Percentiles rank a stretch among this genome's conserved stretches.
Conservation (phyloP, 257 asterid genomes). For the Ocimum tenuiflorum region DNA sequence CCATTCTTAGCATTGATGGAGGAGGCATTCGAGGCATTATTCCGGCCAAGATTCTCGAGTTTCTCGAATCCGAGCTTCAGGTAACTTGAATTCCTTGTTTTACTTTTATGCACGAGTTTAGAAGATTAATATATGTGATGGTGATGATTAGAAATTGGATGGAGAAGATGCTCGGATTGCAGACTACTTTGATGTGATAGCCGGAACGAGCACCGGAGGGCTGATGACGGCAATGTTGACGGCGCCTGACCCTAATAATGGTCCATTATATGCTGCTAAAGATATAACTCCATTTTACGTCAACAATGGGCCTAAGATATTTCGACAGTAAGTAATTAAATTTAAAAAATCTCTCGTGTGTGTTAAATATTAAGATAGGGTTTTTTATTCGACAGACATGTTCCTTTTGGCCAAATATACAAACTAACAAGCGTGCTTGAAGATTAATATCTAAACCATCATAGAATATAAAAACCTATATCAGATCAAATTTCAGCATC, state of each 20-base stretch:
- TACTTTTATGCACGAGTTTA: not conserved
- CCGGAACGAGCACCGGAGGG: slow-evolving; percentile 58
- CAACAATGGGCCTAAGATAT: slow-evolving; percentile 40
- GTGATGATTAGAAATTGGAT: slow-evolving; percentile 31
- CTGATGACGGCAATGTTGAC: slow-evolving; percentile 45
- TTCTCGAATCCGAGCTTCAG: slow-evolving; percentile 57
- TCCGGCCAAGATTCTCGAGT: slow-evolving; percentile 48
- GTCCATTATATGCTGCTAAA: slow-evolving; percentile 46
- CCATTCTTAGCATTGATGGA: slow-evolving; percentile 69
- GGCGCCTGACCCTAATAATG: slow-evolving; percentile 34
- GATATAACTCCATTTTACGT: slow-evolving; percentile 41
- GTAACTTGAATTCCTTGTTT: not conserved
- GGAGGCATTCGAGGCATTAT: slow-evolving; percentile 72
- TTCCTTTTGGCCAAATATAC: no score
- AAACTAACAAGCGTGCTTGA: no score
- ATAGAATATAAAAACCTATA: no score
- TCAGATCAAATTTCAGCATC: no score
- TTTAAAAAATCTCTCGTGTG: no score
- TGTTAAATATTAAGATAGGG: no score
- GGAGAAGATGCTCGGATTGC: slow-evolving; percentile 40
- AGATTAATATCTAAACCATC: no score
- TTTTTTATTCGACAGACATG: no score
- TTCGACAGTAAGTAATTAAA: slow-evolving; percentile 18
- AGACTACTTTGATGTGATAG: slow-evolving; percentile 47
- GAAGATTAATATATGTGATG: no score